Conservation (phyloP, 2,329 filamentous ascomycete species). For the Clonostachys byssicola region DNA sequence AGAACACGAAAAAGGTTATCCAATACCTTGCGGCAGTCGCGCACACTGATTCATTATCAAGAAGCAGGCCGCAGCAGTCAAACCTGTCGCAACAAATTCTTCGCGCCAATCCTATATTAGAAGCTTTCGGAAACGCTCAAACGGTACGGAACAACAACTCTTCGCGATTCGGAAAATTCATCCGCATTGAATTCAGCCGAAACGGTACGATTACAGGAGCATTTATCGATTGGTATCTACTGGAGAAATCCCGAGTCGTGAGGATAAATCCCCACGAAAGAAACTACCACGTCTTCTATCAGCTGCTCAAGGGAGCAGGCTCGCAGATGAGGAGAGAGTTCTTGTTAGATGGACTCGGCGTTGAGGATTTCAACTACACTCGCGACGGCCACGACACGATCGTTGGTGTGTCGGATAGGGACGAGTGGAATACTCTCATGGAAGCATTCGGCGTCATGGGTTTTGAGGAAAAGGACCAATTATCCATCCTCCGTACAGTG, state of each 20-base stretch:
- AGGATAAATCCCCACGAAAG: constrained; percentile 82
- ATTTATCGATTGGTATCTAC: constrained; percentile 96
- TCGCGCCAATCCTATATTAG: constrained; percentile 92
- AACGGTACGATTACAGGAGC: constrained; percentile 89
- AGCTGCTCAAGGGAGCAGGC: constrained; percentile 83
- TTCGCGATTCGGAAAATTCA: constrained; percentile 97
- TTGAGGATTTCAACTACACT: constrained; percentile 90
- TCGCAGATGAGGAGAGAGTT: constrained; percentile 69
- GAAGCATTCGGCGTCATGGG: constrained; percentile 96
- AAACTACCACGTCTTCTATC: constrained; percentile 98
- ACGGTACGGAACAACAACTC: constrained; percentile 98
- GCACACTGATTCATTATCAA: constrained; percentile 68
- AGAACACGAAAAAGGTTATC: constrained; percentile 99
- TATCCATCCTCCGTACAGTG: constrained; percentile 78
- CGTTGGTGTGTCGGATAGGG: constrained; percentile 79
- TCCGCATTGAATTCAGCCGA: constrained; percentile 89
- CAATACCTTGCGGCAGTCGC: constrained; percentile 96
- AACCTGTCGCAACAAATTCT: constrained; percentile 96
- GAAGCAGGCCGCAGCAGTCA: constrained; percentile 61
- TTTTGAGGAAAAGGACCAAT: constrained; percentile 81
- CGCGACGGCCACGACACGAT: constrained; percentile 89
- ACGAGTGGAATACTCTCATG: constrained; percentile 85
- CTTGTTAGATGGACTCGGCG: constrained; percentile 67
- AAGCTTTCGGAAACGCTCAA: constrained; percentile 97
- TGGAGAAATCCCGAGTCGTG: constrained; percentile 98